Conservation (phyloP, 371 early-diverging fungal species). For the Mucor sp. region DNA sequence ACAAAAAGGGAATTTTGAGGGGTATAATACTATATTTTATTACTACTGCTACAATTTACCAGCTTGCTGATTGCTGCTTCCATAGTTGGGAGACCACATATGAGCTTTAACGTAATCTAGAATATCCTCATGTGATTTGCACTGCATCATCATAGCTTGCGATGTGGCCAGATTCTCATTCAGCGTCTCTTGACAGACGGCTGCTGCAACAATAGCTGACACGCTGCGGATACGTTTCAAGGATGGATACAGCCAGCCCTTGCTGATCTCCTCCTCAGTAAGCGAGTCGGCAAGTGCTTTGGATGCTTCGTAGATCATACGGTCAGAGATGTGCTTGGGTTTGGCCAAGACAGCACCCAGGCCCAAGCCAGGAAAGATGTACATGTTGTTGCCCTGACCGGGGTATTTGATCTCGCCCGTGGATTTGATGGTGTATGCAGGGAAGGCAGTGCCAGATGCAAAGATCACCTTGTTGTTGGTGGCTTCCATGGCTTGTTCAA, state of each 20-base stretch:
- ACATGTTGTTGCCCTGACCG: constrained; percentile 95
- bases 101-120: constrained; percentile 17
- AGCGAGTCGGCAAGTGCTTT: constrained; percentile 81
- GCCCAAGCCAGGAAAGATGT: constrained; percentile 92
- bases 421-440: constrained; percentile 65
- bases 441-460: constrained; percentile 95
- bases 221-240: constrained; percentile 85
- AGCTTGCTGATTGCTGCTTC: background rate
- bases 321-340: constrained; percentile 70
- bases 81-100: constrained; percentile 28
- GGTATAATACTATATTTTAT: background rate
- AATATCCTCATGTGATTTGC: constrained; percentile 5
- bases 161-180: constrained; percentile 52
- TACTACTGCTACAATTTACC: background rate
- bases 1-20: background rate
- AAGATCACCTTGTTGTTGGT: constrained; percentile 87
- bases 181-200: constrained; percentile 68
- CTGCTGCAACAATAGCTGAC: constrained; percentile 75
- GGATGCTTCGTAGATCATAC: constrained; percentile 80
- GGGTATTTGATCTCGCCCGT: constrained; percentile 63
- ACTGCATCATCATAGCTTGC: background rate
- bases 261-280: constrained; percentile 62
- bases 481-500: constrained; percentile 81
- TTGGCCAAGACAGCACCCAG: constrained; percentile 78
- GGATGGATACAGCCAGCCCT: constrained; percentile 81